phyloP scores from a whole-genome alignment of 768 basidiomycete genomes.

The Tylopilus vinaceipallidus region DNA sequence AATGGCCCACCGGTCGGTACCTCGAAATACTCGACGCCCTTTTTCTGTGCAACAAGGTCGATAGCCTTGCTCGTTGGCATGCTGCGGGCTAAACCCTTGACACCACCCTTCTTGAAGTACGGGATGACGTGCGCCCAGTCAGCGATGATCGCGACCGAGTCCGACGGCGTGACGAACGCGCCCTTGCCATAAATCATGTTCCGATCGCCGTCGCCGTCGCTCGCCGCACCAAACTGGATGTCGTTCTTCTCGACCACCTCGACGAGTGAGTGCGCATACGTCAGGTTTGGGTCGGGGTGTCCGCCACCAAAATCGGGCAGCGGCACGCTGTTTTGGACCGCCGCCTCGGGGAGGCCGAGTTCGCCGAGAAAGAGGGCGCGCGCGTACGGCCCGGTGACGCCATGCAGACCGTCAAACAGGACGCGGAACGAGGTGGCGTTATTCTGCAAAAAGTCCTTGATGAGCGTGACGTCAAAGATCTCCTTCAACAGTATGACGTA shows the following conservation, averaged over 20 bases:
- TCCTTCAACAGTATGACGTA: conserved; percentile 79
- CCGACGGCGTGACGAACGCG: conserved; percentile 96
- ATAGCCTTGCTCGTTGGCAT: conserved; percentile 99
- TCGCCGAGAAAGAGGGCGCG: conserved; percentile 79
- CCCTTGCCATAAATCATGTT: conserved; percentile 99
- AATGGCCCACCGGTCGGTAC: conserved; percentile 81
- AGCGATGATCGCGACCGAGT: conserved; percentile 98
- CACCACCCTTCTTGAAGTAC: conserved; percentile 83
- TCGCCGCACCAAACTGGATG: conserved; percentile 93
- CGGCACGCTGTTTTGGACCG: conserved; percentile 88
- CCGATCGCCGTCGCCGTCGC: conserved; percentile 95
- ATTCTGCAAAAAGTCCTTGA: conserved; percentile 80
- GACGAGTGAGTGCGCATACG: conserved; percentile 93
- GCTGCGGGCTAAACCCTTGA: conserved; percentile 93
- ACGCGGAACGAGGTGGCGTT: conserved; percentile 73
- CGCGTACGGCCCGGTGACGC: conserved; percentile 97
- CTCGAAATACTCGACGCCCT: conserved; percentile 90
- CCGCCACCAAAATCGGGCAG: conserved; percentile 96
- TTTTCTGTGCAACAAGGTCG: conserved; percentile 92
- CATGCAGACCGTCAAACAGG: conserved; percentile 94
- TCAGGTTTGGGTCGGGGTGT: conserved; percentile 98
- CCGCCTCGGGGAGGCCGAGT: conserved; percentile 75
- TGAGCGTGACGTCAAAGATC: conserved; percentile 94
- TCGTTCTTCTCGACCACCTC: conserved; percentile 83
- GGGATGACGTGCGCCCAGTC: conserved; percentile 93